phyloP scores from a whole-genome alignment of 345 rosid genomes.

The Eucalyptus viminalis region DNA sequence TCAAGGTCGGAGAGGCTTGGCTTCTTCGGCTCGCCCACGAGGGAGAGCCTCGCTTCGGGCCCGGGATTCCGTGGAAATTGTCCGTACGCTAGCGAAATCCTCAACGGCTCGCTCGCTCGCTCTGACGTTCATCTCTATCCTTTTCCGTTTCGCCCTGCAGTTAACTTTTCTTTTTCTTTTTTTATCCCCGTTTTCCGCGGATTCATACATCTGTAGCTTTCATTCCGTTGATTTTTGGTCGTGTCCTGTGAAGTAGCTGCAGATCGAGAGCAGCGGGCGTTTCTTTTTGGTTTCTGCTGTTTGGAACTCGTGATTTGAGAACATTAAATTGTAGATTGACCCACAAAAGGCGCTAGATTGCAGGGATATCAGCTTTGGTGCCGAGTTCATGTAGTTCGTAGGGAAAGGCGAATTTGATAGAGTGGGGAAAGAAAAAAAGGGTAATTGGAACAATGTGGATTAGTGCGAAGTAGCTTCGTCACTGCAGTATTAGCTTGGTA shows the following conservation, averaged over 20 bases:
- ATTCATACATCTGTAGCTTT: neutral
- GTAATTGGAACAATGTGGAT: neutral
- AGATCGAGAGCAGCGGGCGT: neutral
- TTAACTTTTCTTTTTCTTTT: neutral
- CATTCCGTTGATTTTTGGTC: neutral
- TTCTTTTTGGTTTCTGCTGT: neutral
- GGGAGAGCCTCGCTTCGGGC: neutral
- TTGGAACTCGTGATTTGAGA: neutral
- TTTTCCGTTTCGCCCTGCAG: neutral
- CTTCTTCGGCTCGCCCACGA: neutral
- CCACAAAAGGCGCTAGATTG: neutral
- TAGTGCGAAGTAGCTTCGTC: neutral
- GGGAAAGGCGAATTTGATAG: neutral
- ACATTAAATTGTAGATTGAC: neutral
- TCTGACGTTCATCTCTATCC: neutral
- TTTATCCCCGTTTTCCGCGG: neutral
- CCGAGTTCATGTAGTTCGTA: neutral
- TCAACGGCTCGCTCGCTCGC: neutral
- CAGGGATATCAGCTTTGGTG: neutral
- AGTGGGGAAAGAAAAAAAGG: neutral
- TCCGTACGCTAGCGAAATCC: neutral
- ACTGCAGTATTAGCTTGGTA: neutral
- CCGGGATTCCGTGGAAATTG: neutral
- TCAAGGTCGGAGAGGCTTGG: neutral
- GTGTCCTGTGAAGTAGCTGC: neutral